phyloP scores from a whole-genome alignment of 2,329 filamentous ascomycete genomes.

The Coniosporium tulheliwenetii region DNA sequence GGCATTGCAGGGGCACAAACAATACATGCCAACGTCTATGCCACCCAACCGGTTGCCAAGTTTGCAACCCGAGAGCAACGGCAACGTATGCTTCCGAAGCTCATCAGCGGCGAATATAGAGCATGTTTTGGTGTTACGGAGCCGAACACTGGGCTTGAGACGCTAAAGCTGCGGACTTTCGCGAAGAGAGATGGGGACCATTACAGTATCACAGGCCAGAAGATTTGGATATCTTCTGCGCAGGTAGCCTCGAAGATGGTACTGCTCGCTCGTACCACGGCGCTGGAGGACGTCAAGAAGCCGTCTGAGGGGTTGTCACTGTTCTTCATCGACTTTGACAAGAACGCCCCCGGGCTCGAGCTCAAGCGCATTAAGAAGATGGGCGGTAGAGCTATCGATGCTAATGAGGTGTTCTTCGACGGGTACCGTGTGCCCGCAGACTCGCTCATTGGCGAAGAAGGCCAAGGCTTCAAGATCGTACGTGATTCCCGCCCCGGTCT shows the following conservation, averaged over 20 bases:
- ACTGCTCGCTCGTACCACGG: constrained; percentile 60
- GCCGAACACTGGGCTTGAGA: constrained; percentile 66
- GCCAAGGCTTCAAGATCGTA: constrained; percentile 60
- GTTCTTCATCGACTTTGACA: constrained; percentile 67
- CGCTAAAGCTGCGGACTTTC: constrained; percentile 50
- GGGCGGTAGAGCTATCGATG: constrained; percentile 68
- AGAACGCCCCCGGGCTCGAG: constrained; percentile 41
- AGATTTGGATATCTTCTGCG: constrained; percentile 81
- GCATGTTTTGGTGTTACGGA: constrained; percentile 79
- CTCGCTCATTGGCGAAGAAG: constrained; percentile 54
- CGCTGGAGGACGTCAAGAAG: constrained; percentile 49
- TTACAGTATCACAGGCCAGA: constrained; percentile 61
- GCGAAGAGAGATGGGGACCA: constrained; percentile 44
- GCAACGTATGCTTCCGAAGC: constrained; percentile 47
- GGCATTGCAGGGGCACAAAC: constrained; percentile 55
- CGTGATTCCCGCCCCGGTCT: background rate
- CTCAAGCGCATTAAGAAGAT: constrained; percentile 68
- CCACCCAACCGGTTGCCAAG: constrained; percentile 57
- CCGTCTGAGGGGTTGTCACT: constrained; percentile 62
- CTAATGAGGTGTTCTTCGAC: constrained; percentile 81
- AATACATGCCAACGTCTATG: constrained; percentile 52
- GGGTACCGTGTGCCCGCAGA: constrained; percentile 51
- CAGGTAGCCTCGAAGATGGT: constrained; percentile 77
- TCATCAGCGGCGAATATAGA: constrained; percentile 56
- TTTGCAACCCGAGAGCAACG: constrained; percentile 55